Evolutionary conservation across 176 grass and related monocot species (phyloP).

Genomic region (Triticum urartu): DNA sequence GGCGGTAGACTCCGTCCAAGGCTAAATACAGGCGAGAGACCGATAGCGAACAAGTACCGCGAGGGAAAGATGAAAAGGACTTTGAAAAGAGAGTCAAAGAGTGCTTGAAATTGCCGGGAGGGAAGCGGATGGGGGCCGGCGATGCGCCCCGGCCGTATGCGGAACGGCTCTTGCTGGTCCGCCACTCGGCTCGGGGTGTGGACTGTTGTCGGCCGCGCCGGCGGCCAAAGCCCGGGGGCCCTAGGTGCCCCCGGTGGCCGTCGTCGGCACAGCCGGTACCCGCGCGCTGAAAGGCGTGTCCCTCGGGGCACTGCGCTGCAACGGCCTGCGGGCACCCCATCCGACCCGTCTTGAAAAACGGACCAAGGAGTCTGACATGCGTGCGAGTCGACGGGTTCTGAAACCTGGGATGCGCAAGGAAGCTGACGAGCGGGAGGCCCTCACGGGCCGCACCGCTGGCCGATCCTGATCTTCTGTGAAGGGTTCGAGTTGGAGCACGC

Average conservation of each 20-base stretch:
- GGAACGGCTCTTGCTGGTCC: conserved; percentile 21
- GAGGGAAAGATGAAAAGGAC: conserved; percentile 87
- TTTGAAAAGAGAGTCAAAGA: conserved; percentile 92
- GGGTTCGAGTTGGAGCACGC: conserved; percentile 66
- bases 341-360: conserved; percentile 79
- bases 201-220: not conserved
- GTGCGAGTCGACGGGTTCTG: conserved; percentile 30
- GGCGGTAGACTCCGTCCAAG: conserved; percentile 64
- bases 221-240: conserved; percentile 10
- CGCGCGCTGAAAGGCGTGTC: not conserved
- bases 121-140: conserved; percentile 75
- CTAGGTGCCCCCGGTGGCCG: not conserved
- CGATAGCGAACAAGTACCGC: conserved; percentile 70
- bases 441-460: no score
- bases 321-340: conserved; percentile 42
- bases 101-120: conserved; percentile 78
- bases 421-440: conserved; percentile 24
- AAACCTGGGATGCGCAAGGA: conserved; percentile 30
- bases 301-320: conserved; percentile 2
- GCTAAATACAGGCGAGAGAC: conserved; percentile 64
- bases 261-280: no score
- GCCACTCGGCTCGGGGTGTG: not conserved
- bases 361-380: conserved; percentile 70
- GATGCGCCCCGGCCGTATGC: conserved; percentile 35
- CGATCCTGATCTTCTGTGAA: conserved; percentile 56